These are phyloP conservation scores for Mycena polygramma DNA, from an alignment of 768 basidiomycete species.

Conservation along the genomic window DNA sequence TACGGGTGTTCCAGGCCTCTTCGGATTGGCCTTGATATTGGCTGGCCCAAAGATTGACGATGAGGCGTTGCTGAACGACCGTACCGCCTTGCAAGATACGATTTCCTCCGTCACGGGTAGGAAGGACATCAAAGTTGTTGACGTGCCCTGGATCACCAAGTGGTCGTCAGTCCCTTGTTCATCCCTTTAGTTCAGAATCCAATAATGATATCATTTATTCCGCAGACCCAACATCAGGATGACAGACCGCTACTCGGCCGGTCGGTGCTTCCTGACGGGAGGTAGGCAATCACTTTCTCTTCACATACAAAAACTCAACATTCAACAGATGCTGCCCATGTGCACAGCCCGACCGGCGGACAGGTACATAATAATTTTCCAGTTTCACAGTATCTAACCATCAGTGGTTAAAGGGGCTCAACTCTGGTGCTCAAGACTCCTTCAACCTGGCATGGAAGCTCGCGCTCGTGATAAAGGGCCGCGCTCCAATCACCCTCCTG, in stretches of 20 bases:
- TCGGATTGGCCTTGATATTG: neutral
- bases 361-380: slow-evolving; percentile 25
- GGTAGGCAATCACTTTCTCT: slow-evolving; percentile 43
- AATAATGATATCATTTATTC: neutral
- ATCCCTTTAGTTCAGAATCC: neutral
- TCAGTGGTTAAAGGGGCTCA: slow-evolving; percentile 22
- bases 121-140: neutral
- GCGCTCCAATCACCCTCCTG: slow-evolving; percentile 39
- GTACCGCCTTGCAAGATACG: neutral
- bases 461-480: slow-evolving; percentile 41
- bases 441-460: slow-evolving; percentile 50
- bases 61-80: slow-evolving; percentile 4
- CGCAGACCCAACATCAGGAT: slow-evolving; percentile 39
- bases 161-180: slow-evolving; percentile 10
- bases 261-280: slow-evolving; percentile 56
- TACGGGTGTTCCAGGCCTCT: slow-evolving; percentile 1
- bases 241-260: slow-evolving; percentile 52
- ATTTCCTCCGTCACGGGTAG: slow-evolving; percentile 2
- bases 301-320: neutral
- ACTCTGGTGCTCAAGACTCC: slow-evolving; percentile 34
- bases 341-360: slow-evolving; percentile 35
- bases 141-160: slow-evolving; percentile 1
- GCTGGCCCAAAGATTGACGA: neutral
- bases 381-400: neutral
- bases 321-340: slow-evolving; percentile 43